Base-by-base conservation (phyloP, 495 filamentous ascomycete species). In the Penicillium salamii region DNA sequence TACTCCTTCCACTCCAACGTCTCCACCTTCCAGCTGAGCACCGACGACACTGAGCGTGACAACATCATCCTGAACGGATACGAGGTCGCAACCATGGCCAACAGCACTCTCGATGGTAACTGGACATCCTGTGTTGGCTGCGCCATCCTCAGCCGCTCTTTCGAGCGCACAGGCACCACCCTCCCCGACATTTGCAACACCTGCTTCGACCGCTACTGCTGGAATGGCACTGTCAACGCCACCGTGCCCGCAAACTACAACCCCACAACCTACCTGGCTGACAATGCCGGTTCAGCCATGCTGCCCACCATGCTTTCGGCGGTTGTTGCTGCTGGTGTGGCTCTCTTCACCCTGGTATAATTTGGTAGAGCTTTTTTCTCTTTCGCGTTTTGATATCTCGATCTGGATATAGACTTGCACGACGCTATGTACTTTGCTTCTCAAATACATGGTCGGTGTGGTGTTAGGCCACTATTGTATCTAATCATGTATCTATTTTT, bases 91-190 rank as follows among this genome's bases (percentile, higher is more conserved):
- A 96, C 92, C 0, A 82, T 82, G 72, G 91, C 79, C 29, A 96
- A 96, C 67, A 79, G 77, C 29, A 90, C 89, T 2, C 49, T 78
- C 2, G 89, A 95, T 56, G 54, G 53, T 1, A 56, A 84, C 34
- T 97, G 92, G 90, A 74, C 80, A 0, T 71, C 79, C 1, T 97
- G 92, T 54, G 84, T 95, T 3, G 91, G 86, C 5, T 97, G 92
- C 60, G 92, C 91, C 2, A 82, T 95, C n/a, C 71, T 97, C n/a
- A 79, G 75, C 36, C 67, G 91, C 24, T 86, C 83, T 39, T 78
- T 90, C 48, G 77, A 83, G 46, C 78, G 88, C 34, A 91, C 84
- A 2, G 73, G 74, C 2, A 84, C 81, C 6, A 46, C 63, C 1
- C 77, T 89, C 1, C 89, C 89, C 0, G 71, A 75, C 9, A 79